Base-by-base conservation (phyloP, 768 basidiomycete species). In the Lentinula lateritia region DNA sequence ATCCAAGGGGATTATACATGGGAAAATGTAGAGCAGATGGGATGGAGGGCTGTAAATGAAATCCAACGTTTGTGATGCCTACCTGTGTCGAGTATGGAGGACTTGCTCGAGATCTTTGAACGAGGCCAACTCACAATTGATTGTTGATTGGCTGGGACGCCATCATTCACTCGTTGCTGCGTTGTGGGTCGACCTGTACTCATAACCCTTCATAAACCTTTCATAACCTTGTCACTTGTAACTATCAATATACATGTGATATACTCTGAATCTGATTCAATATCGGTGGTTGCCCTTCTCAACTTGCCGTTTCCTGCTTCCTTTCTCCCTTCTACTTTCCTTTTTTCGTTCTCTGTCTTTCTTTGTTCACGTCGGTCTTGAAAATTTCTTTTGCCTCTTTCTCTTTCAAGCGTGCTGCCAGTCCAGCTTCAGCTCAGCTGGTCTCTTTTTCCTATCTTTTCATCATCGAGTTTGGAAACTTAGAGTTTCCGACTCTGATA, bases 21-120 rank as follows among this genome's bases (percentile, higher is more conserved):
- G 43, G 53, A 61, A 15, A 35, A 15, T 38, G 34, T 61, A 6
- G 18, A 39, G 20, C 42, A 39, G 32, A 55, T 55, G 53, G 53
- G 53, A 42, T 61, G 61, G 61, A 61, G 18, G 38, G 42, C 43
- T 34, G 28, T 57, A 7, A 41, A 54, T 45, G 43, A 52, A 15
- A 41, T 57, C 9, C 9, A 10, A 23, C 46, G 46, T 5, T 23
- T 23, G 46, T 48, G 18, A 45, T 16, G 12, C 16, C 12, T 45
- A 13, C 23, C 36, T 38, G 12, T 38, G 36, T 38, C 13, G 13
- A 39, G 13, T 39, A 6, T 28, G 38, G 38, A 39, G 1, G 13
- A 8, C 38, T 9, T 39, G 38, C 38, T 39, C 38, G 9, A 13
- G 13, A 28, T 28, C 28, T 28, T 4, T 28, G 28, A 28, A 28